A percentile compares a stretch with the other conserved stretches of the same genome.
Conservation (phyloP, 1,139 yeast species). For the Saccharomycopsis phalli region DNA sequence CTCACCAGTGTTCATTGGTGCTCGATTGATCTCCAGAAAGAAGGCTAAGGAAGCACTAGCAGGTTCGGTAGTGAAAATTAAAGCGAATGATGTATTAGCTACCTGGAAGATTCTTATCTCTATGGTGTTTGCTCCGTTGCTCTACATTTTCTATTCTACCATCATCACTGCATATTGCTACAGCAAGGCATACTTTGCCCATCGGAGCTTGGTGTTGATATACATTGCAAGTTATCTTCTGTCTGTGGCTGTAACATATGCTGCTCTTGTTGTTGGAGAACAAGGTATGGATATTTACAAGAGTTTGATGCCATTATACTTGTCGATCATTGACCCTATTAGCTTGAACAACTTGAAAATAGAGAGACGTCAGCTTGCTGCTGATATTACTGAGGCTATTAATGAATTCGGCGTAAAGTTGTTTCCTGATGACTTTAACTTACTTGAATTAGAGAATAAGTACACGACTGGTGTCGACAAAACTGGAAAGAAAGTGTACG, state of each 20-base stretch:
- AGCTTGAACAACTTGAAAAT: slow-evolving; percentile 48
- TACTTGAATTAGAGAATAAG: slow-evolving; percentile 39
- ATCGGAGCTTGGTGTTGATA: slow-evolving; percentile 27
- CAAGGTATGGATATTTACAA: slow-evolving; percentile 85
- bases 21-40: slow-evolving; percentile 58
- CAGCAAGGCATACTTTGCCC: slow-evolving; percentile 14
- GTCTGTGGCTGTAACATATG: slow-evolving; percentile 69
- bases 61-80: slow-evolving; percentile 81
- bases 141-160: slow-evolving; percentile 72
- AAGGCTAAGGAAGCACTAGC: slow-evolving; percentile 78
- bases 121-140: slow-evolving; percentile 79
- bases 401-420: slow-evolving; percentile 68
- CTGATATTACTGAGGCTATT: slow-evolving; percentile 56
- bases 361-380: slow-evolving; percentile 45
- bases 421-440: slow-evolving; percentile 62
- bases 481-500: slow-evolving; percentile 24
- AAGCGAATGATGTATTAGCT: slow-evolving; percentile 88
- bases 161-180: slow-evolving; percentile 43
- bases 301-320: slow-evolving; percentile 71
- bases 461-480: slow-evolving; percentile 22
- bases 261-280: slow-evolving; percentile 86
- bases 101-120: slow-evolving; percentile 93
- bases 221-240: slow-evolving; percentile 43
- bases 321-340: slow-evolving; percentile 53
- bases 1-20: slow-evolving; percentile 78